Percentiles rank a stretch among this genome's conserved stretches.
Conservation (phyloP, 1,139 yeast genomes). For the Suhomyces terraborum region DNA sequence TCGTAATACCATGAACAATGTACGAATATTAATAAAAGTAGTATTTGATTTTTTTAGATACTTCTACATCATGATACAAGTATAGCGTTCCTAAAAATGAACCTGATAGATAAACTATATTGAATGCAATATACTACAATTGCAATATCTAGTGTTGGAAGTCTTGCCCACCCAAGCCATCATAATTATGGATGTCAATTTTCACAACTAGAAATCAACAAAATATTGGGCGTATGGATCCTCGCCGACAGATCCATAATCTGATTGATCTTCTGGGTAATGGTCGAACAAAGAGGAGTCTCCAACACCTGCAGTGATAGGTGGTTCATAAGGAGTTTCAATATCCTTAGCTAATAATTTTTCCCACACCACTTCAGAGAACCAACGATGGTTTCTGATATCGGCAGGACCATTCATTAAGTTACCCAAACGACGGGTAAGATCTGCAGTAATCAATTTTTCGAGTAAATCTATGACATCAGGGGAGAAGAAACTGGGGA, state of each 20-base stretch:
- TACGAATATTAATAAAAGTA: neutral
- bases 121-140: neutral
- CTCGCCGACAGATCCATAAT: constrained; percentile 51
- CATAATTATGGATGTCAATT: no score
- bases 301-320: constrained; percentile 62
- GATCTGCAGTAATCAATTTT: constrained; percentile 55
- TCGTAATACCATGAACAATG: neutral
- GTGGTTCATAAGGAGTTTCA: constrained; percentile 66
- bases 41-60: no score
- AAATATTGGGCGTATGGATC: constrained; percentile 55
- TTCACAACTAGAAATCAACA: constrained; percentile 47
- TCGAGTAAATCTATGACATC: constrained; percentile 54
- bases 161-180: no score
- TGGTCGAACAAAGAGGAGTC: constrained; percentile 63
- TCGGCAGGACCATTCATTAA: constrained; percentile 60
- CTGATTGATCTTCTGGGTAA: constrained; percentile 60
- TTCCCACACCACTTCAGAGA: constrained; percentile 63
- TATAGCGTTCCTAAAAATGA: neutral
- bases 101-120: neutral
- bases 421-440: constrained; percentile 58
- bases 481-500: constrained; percentile 51
- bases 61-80: neutral
- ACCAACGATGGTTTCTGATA: constrained; percentile 60
- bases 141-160: neutral
- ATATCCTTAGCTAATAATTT: constrained; percentile 57